Conservation (phyloP, 495 filamentous ascomycete species). For the Xylaria cubensis region DNA sequence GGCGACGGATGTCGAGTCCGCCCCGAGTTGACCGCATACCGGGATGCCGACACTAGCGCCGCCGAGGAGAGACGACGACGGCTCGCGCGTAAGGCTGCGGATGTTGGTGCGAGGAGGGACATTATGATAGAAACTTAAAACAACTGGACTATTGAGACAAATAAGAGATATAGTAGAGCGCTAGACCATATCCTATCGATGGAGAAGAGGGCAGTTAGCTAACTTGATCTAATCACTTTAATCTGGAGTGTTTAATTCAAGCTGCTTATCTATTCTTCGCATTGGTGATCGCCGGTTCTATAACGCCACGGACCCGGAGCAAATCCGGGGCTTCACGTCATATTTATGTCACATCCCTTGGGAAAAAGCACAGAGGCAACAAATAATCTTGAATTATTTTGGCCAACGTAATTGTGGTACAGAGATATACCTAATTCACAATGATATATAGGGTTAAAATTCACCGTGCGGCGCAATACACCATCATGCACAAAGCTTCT, state of each 20-base stretch:
- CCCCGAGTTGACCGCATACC: not conserved
- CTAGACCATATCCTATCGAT: too few species aligned
- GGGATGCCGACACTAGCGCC: not conserved
- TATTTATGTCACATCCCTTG: constrained; percentile 6
- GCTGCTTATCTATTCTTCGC: not conserved
- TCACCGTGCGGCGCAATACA: too few species aligned
- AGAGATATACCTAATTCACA: not conserved
- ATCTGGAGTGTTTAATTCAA: not conserved
- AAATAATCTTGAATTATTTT: not conserved
- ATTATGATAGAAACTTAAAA: not conserved
- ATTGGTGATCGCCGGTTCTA: not conserved
- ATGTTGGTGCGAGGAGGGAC: not conserved
- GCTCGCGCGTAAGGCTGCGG: not conserved
- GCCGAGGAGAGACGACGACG: not conserved
- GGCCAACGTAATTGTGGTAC: not conserved
- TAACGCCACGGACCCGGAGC: not conserved
- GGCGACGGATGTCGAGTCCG: not conserved
- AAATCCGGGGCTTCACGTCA: constrained; percentile 1
- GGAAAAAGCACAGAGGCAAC: not conserved
- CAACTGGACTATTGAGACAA: not conserved
- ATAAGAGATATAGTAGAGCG: not conserved
- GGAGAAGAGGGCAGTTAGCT: too few species aligned
- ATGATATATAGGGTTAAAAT: not conserved
- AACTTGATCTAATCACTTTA: not conserved
- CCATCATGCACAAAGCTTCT: too few species aligned